Percentiles rank a stretch among this genome's conserved stretches.
Conservation (phyloP, 768 basidiomycete species). For the Termitomyces bulborhizus region DNA sequence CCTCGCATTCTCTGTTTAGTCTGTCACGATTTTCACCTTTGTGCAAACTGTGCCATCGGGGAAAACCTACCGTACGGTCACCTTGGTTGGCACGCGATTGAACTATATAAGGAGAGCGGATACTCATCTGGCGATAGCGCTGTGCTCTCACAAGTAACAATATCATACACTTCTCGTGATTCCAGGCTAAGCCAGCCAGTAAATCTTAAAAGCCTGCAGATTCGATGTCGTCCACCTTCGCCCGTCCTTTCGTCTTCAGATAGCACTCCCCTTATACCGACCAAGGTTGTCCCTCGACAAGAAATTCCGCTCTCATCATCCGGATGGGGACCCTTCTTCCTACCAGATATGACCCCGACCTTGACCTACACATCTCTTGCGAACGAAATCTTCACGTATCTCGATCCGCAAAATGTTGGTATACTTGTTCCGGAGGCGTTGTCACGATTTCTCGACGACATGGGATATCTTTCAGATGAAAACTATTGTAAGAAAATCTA, state of each 20-base stretch:
- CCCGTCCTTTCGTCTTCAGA: background rate
- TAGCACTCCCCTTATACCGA: background rate
- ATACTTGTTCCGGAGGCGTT: constrained; percentile 8
- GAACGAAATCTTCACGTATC: constrained; percentile 12
- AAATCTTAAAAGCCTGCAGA: background rate
- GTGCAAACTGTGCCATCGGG: constrained; percentile 9
- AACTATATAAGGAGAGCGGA: constrained; percentile 12
- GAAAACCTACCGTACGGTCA: constrained; percentile 8
- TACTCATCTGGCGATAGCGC: background rate
- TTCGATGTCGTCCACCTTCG: background rate
- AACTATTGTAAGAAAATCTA: constrained; percentile 6
- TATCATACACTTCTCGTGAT: background rate
- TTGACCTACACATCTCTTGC: constrained; percentile 8
- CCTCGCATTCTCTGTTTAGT: constrained; percentile 9
- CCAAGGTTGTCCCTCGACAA: background rate
- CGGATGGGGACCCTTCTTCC: constrained; percentile 12
- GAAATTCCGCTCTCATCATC: background rate
- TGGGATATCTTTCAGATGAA: constrained; percentile 6
- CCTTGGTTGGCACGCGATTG: constrained; percentile 2
- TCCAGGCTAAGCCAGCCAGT: background rate
- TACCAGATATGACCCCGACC: constrained; percentile 8
- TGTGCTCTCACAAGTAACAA: constrained; percentile 4
- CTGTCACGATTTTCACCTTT: constrained; percentile 10
- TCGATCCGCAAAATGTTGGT: constrained; percentile 8
- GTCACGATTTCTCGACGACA: constrained; percentile 13